phyloP scores from a whole-genome alignment of 1,284 basidiomycete species.

The Pterulicium gracile region DNA sequence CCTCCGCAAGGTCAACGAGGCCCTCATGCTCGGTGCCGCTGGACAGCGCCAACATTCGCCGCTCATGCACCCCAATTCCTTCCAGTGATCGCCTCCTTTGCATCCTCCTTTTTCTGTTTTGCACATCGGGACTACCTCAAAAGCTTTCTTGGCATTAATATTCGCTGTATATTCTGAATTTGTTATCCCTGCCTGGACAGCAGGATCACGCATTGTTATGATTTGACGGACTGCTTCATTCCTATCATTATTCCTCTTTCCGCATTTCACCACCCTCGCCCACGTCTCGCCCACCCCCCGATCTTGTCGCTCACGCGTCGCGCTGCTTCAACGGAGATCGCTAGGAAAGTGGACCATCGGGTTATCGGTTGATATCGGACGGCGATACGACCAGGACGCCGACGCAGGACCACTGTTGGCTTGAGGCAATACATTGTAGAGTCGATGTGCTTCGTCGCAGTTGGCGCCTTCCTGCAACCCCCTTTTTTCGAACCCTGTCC shows the following conservation, averaged over 20 bases:
- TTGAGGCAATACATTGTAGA: constrained; percentile 37
- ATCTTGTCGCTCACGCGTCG: constrained; percentile 5
- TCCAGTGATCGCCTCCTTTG: constrained; percentile 22
- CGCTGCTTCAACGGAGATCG: constrained; percentile 6
- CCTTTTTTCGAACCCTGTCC: constrained; percentile 27
- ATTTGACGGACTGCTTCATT: constrained; percentile 14
- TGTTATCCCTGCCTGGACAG: constrained; percentile 4
- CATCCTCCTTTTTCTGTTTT: neutral
- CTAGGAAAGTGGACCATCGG: constrained; percentile 4
- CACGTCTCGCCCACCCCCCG: constrained; percentile 4
- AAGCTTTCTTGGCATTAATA: neutral
- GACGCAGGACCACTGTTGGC: constrained; percentile 15
- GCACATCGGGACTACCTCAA: neutral
- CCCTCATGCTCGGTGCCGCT: constrained; percentile 43
- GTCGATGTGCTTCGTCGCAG: constrained; percentile 39
- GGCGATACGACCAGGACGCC: constrained; percentile 1
- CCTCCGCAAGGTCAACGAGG: constrained; percentile 74
- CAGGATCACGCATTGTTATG: constrained; percentile 7
- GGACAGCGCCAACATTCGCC: constrained; percentile 22
- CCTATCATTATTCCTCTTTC: constrained; percentile 10
- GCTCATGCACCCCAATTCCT: constrained; percentile 27
- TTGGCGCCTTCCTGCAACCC: constrained; percentile 46
- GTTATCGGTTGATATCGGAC: constrained; percentile 1
- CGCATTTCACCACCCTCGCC: constrained; percentile 8
- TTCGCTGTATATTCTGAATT: constrained; percentile 2